Evolutionary conservation across 805 yeast species (phyloP), one percentile per base, ranked within the genome.

Genomic region (Wickerhamiella sergipiensis): DNA sequence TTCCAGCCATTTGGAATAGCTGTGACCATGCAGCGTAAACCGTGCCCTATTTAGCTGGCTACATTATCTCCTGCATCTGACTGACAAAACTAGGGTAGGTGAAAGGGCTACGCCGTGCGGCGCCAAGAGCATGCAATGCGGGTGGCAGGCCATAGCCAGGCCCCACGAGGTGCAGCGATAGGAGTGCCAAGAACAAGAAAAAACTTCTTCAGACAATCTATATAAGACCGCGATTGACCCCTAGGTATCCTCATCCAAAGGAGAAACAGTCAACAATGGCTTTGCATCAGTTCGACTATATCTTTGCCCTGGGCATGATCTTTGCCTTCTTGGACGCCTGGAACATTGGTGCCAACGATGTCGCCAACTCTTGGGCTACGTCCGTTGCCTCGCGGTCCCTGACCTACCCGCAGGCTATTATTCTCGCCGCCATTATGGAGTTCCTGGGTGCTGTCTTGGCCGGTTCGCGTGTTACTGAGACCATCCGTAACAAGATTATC

Each of bases 301-400:
- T 83, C 62, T 78, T 83, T 61, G 89, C 86, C 17, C 73, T 81
- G 53, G 78, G 78, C 43, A 73, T 81, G 73, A 65, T 82, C 53
- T 81, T 82, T 66, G 88, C 86, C 53, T 80, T 80, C 70, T 69
- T 83, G 57, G 88, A 83, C 67, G 89, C 88, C 3, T 83, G 79
- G 74, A 82, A 81, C 64, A 82, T 81, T 58, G 89, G 89, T 48
- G 90, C 89, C 29, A 83, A 83, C 61, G 90, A 83, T 70, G 87
- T 83, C 52, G 83, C 89, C 15, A 83, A 83, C 70, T 83, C 90
- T 1, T 83, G 80, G 61, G 83, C 90, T 1, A 81, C 89, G 2
- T 77, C 89, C 0, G 80, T 83, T 5, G 79, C 88, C 13, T 80
- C 89, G 12, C 70, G 83, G 58, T 74, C 86, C 15, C 68, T 83